Evolutionary conservation across 139 green algal species (phyloP).

Genomic region (Tetraselmis chui): DNA sequence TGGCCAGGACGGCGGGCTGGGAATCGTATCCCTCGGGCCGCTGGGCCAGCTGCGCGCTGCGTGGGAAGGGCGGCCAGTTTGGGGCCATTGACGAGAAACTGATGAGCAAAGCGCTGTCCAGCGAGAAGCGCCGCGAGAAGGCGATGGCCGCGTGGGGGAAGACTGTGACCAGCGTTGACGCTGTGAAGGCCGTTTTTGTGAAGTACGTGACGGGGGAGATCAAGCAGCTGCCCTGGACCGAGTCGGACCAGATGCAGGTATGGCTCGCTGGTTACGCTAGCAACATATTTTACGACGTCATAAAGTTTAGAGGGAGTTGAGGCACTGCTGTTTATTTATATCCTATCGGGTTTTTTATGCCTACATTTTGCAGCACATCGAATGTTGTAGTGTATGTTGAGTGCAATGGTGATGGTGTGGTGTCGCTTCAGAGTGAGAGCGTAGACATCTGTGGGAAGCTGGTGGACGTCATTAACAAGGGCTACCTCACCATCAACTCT

Average conservation of each 20-base stretch:
- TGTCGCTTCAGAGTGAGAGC: conserved; percentile 48
- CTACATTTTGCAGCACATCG: no score
- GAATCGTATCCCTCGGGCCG: conserved; percentile 50
- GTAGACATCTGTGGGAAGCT: conserved; percentile 36
- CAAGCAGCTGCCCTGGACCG: conserved; percentile 64
- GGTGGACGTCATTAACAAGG: conserved; percentile 34
- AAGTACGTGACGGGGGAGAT: conserved; percentile 53
- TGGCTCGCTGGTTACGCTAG: not conserved
- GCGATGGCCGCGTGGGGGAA: conserved; percentile 45
- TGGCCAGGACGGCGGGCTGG: conserved; percentile 67
- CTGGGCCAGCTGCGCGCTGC: not conserved
- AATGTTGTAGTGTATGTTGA: no score
- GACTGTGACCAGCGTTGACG: conserved; percentile 27
- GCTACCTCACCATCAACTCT: conserved; percentile 73
- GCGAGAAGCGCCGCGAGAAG: conserved; percentile 42
- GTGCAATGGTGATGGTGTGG: no score
- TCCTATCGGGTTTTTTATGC: no score
- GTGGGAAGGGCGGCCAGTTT: not conserved
- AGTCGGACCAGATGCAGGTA: conserved; percentile 20
- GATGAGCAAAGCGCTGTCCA: conserved; percentile 13
- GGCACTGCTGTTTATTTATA: no score
- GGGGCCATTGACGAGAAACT: not conserved
- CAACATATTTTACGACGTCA: no score
- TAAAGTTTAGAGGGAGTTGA: no score
- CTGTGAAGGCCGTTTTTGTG: conserved; percentile 61